These are phyloP conservation scores for Hippophae gyantsensis DNA, from an alignment of 306 rosid species.

Conservation along the genomic window DNA sequence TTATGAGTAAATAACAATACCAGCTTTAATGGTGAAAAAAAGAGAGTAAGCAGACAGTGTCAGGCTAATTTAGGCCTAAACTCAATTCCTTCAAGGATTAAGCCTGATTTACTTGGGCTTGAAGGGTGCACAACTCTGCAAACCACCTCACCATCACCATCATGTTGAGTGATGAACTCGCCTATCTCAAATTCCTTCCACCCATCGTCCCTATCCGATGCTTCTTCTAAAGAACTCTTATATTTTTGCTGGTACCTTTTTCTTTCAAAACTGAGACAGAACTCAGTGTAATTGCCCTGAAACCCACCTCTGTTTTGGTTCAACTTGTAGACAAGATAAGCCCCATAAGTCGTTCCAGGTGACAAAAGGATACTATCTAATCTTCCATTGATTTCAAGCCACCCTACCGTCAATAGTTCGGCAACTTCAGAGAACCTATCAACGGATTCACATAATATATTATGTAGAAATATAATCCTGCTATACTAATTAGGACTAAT, in stretches of 20 bases:
- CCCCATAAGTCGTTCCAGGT: constrained; percentile 15
- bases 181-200: constrained; percentile 32
- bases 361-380: constrained; percentile 4
- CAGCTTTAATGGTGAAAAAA: too few species aligned
- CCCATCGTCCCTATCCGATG: constrained; percentile 4
- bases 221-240: background rate
- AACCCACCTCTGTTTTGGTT: background rate
- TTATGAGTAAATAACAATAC: too few species aligned
- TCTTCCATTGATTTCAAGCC: constrained; percentile 19
- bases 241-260: background rate
- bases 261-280: constrained; percentile 1
- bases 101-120: background rate
- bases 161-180: constrained; percentile 12
- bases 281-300: background rate
- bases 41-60: too few species aligned
- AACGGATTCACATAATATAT: too few species aligned
- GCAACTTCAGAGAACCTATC: constrained; percentile 18
- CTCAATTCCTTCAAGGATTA: constrained; percentile 32
- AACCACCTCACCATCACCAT: constrained; percentile 8
- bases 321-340: constrained; percentile 16
- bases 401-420: background rate
- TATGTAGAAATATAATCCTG: too few species aligned
- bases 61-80: constrained; percentile 17
- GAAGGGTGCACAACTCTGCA: background rate
- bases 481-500: too few species aligned